These are phyloP conservation scores for Thielaviopsis ethacetica DNA, from an alignment of 2,329 filamentous ascomycete genomes.

Conservation along the genomic window DNA sequence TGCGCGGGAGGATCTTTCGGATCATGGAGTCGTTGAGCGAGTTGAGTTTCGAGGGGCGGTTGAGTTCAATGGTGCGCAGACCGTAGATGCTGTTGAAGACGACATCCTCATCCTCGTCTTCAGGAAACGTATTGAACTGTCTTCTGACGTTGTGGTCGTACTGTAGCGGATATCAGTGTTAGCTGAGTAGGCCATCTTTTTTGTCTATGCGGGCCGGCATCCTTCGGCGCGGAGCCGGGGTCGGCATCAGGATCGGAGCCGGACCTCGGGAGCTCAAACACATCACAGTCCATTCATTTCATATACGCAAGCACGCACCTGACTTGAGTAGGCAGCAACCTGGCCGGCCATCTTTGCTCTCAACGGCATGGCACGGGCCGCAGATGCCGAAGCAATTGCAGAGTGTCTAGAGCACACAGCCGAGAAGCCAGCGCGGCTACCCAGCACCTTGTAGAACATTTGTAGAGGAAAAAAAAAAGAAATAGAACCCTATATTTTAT, in stretches of 20 bases:
- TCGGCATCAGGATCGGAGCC: not conserved
- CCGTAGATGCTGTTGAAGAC: conserved; percentile 81
- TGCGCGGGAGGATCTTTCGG: conserved; percentile 75
- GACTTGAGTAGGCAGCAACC: conserved; percentile 4
- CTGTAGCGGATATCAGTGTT: not conserved
- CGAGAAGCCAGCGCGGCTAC: conserved; percentile 33
- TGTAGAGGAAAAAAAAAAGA: not conserved
- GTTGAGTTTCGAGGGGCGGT: conserved; percentile 83
- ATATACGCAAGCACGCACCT: not conserved
- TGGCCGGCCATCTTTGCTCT: conserved; percentile 46
- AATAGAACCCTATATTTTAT: not conserved
- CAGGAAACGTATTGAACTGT: not conserved
- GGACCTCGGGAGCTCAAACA: not conserved
- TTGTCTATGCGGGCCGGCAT: not conserved
- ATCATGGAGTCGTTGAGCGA: conserved; percentile 89
- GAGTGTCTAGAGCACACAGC: conserved; percentile 27
- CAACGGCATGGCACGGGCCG: conserved; percentile 50
- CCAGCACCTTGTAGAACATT: conserved; percentile 7
- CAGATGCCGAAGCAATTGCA: conserved; percentile 23
- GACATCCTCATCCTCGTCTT: conserved; percentile 73
- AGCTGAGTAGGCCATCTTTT: not conserved
- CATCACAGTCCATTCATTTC: not conserved
- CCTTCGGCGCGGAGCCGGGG: not conserved
- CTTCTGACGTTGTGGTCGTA: not conserved
- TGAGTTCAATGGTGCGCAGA: conserved; percentile 81